Evolutionary conservation across 495 filamentous ascomycete genomes (phyloP).

Genomic region (Hyaloscypha variabilis): DNA sequence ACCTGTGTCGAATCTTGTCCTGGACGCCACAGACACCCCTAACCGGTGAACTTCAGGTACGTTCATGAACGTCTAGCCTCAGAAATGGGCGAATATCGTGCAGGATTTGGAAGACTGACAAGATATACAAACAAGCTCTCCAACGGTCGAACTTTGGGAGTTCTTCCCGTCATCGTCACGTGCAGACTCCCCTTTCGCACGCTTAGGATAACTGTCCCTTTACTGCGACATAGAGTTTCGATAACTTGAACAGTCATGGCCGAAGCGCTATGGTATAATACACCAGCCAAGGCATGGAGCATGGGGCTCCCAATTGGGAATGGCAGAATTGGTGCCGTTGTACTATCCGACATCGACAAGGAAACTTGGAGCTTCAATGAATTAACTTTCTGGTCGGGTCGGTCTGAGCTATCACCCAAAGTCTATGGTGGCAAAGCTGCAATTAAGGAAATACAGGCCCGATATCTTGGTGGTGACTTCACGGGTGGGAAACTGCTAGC

Average conservation of each 20-base stretch:
- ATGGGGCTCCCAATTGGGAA: constrained; percentile 19
- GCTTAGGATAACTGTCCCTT: too few relatives aligned
- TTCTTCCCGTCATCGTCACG: too few relatives aligned
- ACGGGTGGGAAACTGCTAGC: constrained; percentile 16
- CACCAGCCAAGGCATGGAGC: constrained; percentile 12
- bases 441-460: constrained; percentile 11
- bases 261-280: constrained; percentile 12
- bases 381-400: constrained; percentile 27
- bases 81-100: too few relatives aligned
- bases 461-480: constrained; percentile 20
- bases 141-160: too few relatives aligned
- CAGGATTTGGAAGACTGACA: too few relatives aligned
- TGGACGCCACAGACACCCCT: too few relatives aligned
- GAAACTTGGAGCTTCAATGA: constrained; percentile 23
- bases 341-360: constrained; percentile 15
- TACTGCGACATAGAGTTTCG: too few relatives aligned
- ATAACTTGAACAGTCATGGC: constrained; percentile 3
- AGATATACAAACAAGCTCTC: too few relatives aligned
- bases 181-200: too few relatives aligned
- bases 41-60: too few relatives aligned
- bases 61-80: too few relatives aligned
- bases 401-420: constrained; percentile 13
- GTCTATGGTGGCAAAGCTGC: constrained; percentile 8
- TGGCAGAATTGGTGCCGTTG: constrained; percentile 20
- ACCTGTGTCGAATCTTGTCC: too few relatives aligned